These are phyloP conservation scores for Penicillium macrosclerotiorum DNA, from an alignment of 495 filamentous ascomycete genomes.

Conservation along the genomic window DNA sequence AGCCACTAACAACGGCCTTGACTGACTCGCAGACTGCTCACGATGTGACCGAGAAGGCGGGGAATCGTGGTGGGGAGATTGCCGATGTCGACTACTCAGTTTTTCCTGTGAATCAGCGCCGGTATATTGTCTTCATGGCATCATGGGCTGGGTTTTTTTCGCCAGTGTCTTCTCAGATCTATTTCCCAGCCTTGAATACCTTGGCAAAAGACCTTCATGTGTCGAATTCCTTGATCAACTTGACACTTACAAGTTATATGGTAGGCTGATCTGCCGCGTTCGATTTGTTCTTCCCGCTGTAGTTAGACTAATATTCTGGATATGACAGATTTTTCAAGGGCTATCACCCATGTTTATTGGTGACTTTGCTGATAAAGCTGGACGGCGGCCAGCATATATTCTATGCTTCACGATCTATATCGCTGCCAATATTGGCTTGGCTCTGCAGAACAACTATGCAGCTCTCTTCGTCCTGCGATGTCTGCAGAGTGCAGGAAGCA, in stretches of 20 bases:
- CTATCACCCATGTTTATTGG: conserved; percentile 50
- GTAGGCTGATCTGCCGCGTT: conserved; percentile 10
- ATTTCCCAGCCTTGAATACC: conserved; percentile 69
- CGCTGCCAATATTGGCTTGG: conserved; percentile 50
- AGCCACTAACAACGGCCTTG: not conserved
- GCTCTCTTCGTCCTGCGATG: conserved; percentile 49
- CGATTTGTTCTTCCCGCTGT: not conserved
- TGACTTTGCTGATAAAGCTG: conserved; percentile 45
- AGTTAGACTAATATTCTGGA: conserved; percentile 4
- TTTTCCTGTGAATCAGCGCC: conserved; percentile 22
- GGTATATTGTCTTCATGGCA: conserved; percentile 57
- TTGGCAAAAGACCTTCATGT: conserved; percentile 58
- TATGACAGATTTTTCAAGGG: conserved; percentile 45
- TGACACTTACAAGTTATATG: conserved; percentile 69
- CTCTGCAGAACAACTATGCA: conserved; percentile 43
- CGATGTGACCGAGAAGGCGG: conserved; percentile 3
- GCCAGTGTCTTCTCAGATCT: conserved; percentile 70
- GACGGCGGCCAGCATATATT: conserved; percentile 48
- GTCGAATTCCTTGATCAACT: conserved; percentile 60
- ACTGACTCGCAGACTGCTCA: conserved; percentile 6
- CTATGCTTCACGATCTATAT: conserved; percentile 46
- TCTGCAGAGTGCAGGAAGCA: conserved; percentile 50
- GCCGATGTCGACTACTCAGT: conserved; percentile 27
- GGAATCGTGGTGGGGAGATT: conserved; percentile 4
- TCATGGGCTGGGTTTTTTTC: conserved; percentile 65